Conservation (phyloP, 768 basidiomycete genomes). For the Boletellus ananas region DNA sequence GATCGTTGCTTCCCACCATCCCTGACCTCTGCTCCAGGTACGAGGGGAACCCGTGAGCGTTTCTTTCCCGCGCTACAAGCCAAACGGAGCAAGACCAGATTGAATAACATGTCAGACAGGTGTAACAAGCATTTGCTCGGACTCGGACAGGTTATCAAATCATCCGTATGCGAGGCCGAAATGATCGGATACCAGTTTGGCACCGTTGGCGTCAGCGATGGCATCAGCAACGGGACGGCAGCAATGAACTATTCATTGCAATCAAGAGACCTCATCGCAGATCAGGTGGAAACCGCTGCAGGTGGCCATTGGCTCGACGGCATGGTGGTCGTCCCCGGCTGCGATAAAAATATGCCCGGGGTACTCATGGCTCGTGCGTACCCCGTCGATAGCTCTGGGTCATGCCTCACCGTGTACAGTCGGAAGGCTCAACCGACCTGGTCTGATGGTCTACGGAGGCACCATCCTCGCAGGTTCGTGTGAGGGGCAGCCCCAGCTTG, state of each 20-base stretch:
- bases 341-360: slow-evolving; percentile 99
- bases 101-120: slow-evolving; percentile 39
- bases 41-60: slow-evolving; percentile 92
- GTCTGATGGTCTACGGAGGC: slow-evolving; percentile 97
- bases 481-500: slow-evolving; percentile 80
- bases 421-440: slow-evolving; percentile 92
- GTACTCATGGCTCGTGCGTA: slow-evolving; percentile 91
- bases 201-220: slow-evolving; percentile 95
- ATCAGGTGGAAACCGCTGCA: slow-evolving; percentile 92
- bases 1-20: background rate
- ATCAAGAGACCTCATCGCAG: slow-evolving; percentile 96
- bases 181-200: slow-evolving; percentile 97
- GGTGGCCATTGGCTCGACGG: slow-evolving; percentile 98
- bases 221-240: slow-evolving; percentile 95
- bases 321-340: slow-evolving; percentile 95
- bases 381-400: background rate
- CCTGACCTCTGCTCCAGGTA: slow-evolving; percentile 59
- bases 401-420: slow-evolving; percentile 44
- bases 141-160: slow-evolving; percentile 83
- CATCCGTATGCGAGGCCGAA: slow-evolving; percentile 63
- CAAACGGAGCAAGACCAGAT: background rate
- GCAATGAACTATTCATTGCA: slow-evolving; percentile 97
- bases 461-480: slow-evolving; percentile 92
- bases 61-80: no score
- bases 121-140: slow-evolving; percentile 93